phyloP scores from a whole-genome alignment of 495 filamentous ascomycete genomes.

The Darksidea phi region DNA sequence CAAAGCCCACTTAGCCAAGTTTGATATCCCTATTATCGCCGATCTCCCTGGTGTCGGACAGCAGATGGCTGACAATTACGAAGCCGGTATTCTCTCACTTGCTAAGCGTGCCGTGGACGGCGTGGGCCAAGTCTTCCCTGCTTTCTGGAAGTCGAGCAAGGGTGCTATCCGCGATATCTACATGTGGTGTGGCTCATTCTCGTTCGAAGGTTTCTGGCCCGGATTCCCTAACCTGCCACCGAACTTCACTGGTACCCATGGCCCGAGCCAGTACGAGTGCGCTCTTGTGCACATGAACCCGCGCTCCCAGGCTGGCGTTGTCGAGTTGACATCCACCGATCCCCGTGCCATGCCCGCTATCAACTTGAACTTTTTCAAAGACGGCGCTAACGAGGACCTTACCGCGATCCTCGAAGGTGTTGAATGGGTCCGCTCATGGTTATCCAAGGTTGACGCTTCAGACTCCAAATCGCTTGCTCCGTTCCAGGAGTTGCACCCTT shows the following conservation, averaged over 20 bases:
- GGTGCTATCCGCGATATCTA: slow-evolving; percentile 29
- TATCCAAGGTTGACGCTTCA: slow-evolving; percentile 15
- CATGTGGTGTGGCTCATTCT: slow-evolving; percentile 34
- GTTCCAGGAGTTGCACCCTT: slow-evolving; percentile 30
- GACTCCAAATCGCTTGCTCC: slow-evolving; percentile 15
- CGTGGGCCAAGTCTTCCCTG: slow-evolving; percentile 21
- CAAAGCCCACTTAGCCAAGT: slow-evolving; percentile 16
- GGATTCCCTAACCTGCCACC: slow-evolving; percentile 20
- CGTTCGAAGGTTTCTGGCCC: slow-evolving; percentile 34
- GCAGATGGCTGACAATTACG: slow-evolving; percentile 33
- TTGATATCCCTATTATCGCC: slow-evolving; percentile 28
- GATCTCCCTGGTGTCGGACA: slow-evolving; percentile 33
- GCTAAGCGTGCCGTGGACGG: slow-evolving; percentile 13
- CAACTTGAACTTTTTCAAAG: slow-evolving; percentile 34
- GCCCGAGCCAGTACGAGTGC: slow-evolving; percentile 30
- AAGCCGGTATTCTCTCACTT: slow-evolving; percentile 28
- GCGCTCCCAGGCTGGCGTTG: slow-evolving; percentile 26
- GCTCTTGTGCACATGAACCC: slow-evolving; percentile 32
- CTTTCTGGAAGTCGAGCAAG: slow-evolving; percentile 28
- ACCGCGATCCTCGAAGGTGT: slow-evolving; percentile 24
- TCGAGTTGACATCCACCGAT: slow-evolving; percentile 22
- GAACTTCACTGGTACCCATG: slow-evolving; percentile 18
- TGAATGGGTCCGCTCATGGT: slow-evolving; percentile 28
- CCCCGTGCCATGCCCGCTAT: slow-evolving; percentile 27
- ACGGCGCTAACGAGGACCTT: slow-evolving; percentile 21